Evolutionary conservation across 2,329 filamentous ascomycete species (phyloP), one percentile per base, ranked within the genome.

Genomic region (Diaporthe batatas): DNA sequence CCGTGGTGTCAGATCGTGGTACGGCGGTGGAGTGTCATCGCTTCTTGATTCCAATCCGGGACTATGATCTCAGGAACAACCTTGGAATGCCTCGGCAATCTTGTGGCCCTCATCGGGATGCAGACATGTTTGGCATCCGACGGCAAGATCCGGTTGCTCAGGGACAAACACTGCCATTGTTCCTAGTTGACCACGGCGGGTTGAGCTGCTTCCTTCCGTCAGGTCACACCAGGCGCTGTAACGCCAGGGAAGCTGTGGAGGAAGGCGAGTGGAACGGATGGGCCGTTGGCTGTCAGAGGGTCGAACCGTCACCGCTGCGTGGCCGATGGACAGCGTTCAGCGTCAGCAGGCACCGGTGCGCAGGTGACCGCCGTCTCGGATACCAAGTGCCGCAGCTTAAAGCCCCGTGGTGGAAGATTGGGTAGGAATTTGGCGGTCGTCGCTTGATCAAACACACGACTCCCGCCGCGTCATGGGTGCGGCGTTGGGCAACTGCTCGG

Each of bases 401-500:
- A 21, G 29, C 32, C n/a, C 10, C 11, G 3, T 51, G 62, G 62
- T 65, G 1, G 12, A 36, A 18, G 51, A 36, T 14, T 39, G 21
- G 62, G 62, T 8, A 25, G 12, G 29, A 25, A 16, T 32, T 18
- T 51, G 44, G 29, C 44, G 34, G 44, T 51, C 44, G 44, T 65
- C 62, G 62, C 62, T 65, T 65, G 44, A 39, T 65, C 44, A 65
- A 65, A 65, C 59, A 62, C 58, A 65, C 44, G 62, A 65, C 44
- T 51, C 32, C 29, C 42, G 62, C 62, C 62, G 62, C 62, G 62
- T 65, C 44, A 65, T 49, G 44, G 44, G 62, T 51, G 62, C 34
- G 44, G 62, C 16, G 62, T 51, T 51, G 62, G 44, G 16, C 62
- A 11, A 23, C 6, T 23, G 62, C 62, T 51, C 62, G 62, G 44